These are phyloP conservation scores for Plasmodium gaboni DNA, from an alignment of 169 alveolate species.

Conservation along the genomic window DNA sequence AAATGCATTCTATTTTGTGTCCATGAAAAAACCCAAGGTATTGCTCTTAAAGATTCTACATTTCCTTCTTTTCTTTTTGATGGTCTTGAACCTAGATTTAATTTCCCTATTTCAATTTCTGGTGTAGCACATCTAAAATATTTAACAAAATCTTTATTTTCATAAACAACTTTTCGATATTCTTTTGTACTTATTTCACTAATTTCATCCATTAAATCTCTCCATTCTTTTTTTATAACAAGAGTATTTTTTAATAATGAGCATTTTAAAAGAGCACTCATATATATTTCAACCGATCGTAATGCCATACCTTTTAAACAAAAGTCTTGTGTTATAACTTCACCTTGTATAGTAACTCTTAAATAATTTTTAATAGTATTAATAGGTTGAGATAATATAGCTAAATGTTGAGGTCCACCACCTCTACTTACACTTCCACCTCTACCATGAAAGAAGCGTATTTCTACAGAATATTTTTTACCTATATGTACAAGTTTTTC, in stretches of 20 bases:
- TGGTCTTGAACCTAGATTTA: conserved; percentile 89
- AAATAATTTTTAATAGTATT: conserved; percentile 86
- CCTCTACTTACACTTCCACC: conserved; percentile 91
- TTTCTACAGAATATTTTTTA: conserved; percentile 79
- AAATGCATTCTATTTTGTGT: conserved; percentile 88
- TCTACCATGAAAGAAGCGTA: conserved; percentile 89
- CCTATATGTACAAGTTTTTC: conserved; percentile 82
- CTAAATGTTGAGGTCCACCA: conserved; percentile 91
- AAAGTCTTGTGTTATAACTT: conserved; percentile 83
- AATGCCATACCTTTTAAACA: conserved; percentile 81
- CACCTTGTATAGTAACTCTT: conserved; percentile 90
- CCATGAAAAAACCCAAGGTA: conserved; percentile 93
- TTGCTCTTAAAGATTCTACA: conserved; percentile 89
- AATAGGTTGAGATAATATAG: conserved; percentile 88
- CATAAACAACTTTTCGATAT: conserved; percentile 82
- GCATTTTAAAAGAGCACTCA: conserved; percentile 84
- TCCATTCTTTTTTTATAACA: conserved; percentile 80
- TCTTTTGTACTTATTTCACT: conserved; percentile 83
- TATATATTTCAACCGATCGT: conserved; percentile 86
- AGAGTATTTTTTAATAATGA: conserved; percentile 77
- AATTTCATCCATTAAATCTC: conserved; percentile 84
- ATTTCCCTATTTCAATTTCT: conserved; percentile 86
- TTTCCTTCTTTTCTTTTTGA: conserved; percentile 87
- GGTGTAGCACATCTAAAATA: conserved; percentile 89
- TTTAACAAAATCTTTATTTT: conserved; percentile 83